phyloP scores from a whole-genome alignment of 2,329 filamentous ascomycete genomes.

The Alternaria metachromatica region DNA sequence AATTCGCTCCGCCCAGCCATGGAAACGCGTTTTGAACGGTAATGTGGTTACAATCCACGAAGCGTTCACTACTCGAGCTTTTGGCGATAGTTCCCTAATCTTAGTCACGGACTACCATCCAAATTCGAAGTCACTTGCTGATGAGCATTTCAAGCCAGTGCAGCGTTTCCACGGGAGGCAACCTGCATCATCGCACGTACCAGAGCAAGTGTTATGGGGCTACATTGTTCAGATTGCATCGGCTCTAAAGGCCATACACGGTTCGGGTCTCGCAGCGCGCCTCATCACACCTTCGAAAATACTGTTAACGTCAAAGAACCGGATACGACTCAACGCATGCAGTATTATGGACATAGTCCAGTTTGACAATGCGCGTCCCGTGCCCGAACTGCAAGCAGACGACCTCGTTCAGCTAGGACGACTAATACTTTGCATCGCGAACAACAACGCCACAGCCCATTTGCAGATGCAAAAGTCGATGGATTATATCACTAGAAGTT shows the following conservation, averaged over 20 bases:
- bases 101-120: conserved; percentile 95
- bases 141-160: conserved; percentile 70
- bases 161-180: conserved; percentile 50
- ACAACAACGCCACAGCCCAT: conserved; percentile 65
- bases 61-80: conserved; percentile 90
- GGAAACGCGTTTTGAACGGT: conserved; percentile 83
- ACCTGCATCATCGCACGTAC: conserved; percentile 48
- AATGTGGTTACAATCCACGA: conserved; percentile 87
- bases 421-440: conserved; percentile 81
- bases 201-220: conserved; percentile 83
- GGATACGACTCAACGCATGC: conserved; percentile 86
- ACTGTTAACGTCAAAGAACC: conserved; percentile 86
- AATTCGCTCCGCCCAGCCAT: conserved; percentile 83
- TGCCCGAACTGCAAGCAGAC: conserved; percentile 82
- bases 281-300: conserved; percentile 89
- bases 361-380: conserved; percentile 71
- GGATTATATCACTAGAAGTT: conserved; percentile 77
- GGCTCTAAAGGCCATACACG: conserved; percentile 85
- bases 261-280: conserved; percentile 79
- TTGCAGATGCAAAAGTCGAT: conserved; percentile 73
- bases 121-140: conserved; percentile 84
- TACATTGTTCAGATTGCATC: conserved; percentile 93
- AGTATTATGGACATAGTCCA: conserved; percentile 89
- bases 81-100: conserved; percentile 92
- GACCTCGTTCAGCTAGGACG: conserved; percentile 86